Conservation (phyloP, 768 basidiomycete genomes). For the Xanthoconium purpureum region DNA sequence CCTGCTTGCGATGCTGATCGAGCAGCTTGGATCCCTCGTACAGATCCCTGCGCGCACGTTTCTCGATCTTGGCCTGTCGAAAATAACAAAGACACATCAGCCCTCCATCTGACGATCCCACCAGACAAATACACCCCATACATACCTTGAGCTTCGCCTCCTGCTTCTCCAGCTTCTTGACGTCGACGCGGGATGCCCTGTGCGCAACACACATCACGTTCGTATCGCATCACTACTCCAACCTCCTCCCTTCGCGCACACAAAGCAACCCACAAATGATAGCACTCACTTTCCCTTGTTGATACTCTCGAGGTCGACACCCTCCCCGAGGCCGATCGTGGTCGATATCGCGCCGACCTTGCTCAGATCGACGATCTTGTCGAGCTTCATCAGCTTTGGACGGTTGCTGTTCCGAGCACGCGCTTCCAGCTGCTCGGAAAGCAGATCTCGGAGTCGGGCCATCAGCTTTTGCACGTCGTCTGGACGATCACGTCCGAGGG, state of each 20-base stretch:
- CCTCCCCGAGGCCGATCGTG: slow-evolving; percentile 76
- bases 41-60: slow-evolving; percentile 82
- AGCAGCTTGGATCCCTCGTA: slow-evolving; percentile 97
- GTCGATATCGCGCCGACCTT: slow-evolving; percentile 71
- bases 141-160: slow-evolving; percentile 89
- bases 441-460: slow-evolving; percentile 54
- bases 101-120: neutral
- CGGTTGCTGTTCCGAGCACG: slow-evolving; percentile 58
- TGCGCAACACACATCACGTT: slow-evolving; percentile 13
- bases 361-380: slow-evolving; percentile 87
- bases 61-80: slow-evolving; percentile 89
- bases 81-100: neutral
- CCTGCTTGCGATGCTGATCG: slow-evolving; percentile 89
- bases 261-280: neutral
- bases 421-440: slow-evolving; percentile 61
- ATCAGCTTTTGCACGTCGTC: slow-evolving; percentile 67
- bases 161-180: slow-evolving; percentile 94
- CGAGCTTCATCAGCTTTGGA: slow-evolving; percentile 70
- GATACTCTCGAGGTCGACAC: slow-evolving; percentile 86
- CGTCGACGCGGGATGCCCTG: slow-evolving; percentile 87
- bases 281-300: slow-evolving; percentile 86
- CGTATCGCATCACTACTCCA: neutral
- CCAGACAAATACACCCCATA: neutral
- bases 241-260: slow-evolving; percentile 2
- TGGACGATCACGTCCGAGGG: slow-evolving; percentile 61